Conservation (phyloP, 306 rosid species). For the Gastrolobium villosum region DNA sequence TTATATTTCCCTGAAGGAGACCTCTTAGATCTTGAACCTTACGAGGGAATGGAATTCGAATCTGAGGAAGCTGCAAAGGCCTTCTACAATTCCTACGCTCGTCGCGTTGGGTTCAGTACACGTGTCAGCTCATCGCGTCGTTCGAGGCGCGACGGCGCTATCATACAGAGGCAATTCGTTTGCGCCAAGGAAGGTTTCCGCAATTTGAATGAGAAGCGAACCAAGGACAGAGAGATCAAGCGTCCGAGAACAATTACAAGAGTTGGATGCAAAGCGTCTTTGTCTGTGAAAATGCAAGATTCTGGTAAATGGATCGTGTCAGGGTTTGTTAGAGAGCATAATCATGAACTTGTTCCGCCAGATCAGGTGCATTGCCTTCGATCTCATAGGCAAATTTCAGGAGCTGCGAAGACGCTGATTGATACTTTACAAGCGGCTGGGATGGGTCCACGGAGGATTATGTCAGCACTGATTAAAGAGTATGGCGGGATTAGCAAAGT, state of each 20-base stretch:
- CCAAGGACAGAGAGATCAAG: constrained; percentile 98
- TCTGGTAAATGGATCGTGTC: constrained; percentile 99
- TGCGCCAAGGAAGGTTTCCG: constrained; percentile 99
- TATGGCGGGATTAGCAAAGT: constrained; percentile 98
- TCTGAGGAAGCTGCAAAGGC: constrained; percentile 99
- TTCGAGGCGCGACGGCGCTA: constrained; percentile 97
- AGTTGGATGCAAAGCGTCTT: constrained; percentile 97
- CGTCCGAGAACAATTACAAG: constrained; percentile 90
- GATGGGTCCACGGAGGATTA: constrained; percentile 97
- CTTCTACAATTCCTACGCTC: constrained; percentile 95
- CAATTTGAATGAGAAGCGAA: constrained; percentile 95
- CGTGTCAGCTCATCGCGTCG: constrained; percentile 98
- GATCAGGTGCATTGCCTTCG: constrained; percentile 98
- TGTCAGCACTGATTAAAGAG: constrained; percentile 97
- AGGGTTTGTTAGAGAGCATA: constrained; percentile 91
- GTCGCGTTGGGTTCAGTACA: constrained; percentile 98
- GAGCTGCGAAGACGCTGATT: constrained; percentile 94
- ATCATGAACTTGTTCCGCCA: constrained; percentile 94
- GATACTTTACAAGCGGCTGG: constrained; percentile 99
- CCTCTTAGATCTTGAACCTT: constrained; percentile 92
- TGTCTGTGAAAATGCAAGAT: constrained; percentile 97
- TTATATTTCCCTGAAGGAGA: constrained; percentile 90
- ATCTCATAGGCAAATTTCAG: constrained; percentile 96
- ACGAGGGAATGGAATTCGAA: constrained; percentile 96
- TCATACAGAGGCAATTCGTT: constrained; percentile 95